phyloP scores from a whole-genome alignment of 257 asterid genomes.

The Primulina eburnea region DNA sequence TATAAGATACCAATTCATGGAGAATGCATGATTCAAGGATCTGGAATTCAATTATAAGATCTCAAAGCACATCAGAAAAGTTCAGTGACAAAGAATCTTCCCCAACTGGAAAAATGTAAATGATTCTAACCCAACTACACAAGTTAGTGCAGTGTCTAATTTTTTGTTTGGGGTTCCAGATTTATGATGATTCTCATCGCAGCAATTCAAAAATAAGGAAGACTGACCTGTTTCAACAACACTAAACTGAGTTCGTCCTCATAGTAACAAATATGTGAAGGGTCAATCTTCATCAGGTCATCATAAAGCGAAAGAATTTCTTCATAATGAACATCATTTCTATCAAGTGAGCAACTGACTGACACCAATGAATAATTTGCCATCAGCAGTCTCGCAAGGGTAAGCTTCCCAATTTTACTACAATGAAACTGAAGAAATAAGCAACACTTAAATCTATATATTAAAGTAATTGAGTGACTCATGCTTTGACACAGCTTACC shows the following conservation, averaged over 20 bases:
- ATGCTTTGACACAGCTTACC: constrained; percentile 46
- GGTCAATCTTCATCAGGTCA: constrained; percentile 74
- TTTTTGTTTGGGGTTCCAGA: constrained; percentile 9
- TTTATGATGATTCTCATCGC: constrained; percentile 4
- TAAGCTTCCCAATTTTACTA: constrained; percentile 96
- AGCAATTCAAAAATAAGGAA: constrained; percentile 10
- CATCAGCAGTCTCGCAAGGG: constrained; percentile 86
- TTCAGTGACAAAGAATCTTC: not conserved
- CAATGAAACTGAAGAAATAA: constrained; percentile 25
- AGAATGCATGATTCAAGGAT: not conserved
- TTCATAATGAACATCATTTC: constrained; percentile 38
- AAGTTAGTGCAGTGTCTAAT: not conserved
- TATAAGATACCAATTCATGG: not conserved
- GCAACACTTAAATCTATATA: constrained; percentile 8
- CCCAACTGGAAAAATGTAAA: constrained; percentile 1
- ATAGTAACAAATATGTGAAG: constrained; percentile 65
- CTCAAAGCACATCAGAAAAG: not conserved
- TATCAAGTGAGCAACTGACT: constrained; percentile 32
- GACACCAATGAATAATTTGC: constrained; percentile 57
- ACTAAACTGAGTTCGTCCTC: constrained; percentile 73
- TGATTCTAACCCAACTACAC: not conserved
- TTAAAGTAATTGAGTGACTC: constrained; percentile 18
- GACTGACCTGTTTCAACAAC: constrained; percentile 67
- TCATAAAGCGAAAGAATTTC: constrained; percentile 73
- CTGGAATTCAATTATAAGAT: not conserved